These are phyloP conservation scores for Phytopythium ostracodes DNA, from an alignment of 352 stramenopile genomes.

Conservation along the genomic window DNA sequence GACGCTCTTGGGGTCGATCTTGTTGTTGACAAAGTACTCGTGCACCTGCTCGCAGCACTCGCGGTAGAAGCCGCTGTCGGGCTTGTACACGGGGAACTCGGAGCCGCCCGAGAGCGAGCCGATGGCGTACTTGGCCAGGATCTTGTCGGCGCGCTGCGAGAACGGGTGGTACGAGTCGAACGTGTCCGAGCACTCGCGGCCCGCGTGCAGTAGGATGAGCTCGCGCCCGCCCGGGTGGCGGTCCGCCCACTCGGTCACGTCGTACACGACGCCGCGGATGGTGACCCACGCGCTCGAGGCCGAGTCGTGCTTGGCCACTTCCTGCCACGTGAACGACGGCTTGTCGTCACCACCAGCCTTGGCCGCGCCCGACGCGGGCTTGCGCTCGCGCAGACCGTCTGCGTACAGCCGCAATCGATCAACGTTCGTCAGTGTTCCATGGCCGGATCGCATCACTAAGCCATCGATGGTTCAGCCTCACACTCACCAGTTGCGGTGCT, in stretches of 20 bases:
- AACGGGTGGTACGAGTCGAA: conserved; percentile 92
- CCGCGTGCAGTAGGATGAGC: conserved; percentile 75
- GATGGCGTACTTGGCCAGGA: conserved; percentile 83
- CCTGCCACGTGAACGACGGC: conserved; percentile 86
- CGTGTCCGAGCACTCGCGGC: conserved; percentile 84
- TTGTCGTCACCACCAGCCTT: conserved; percentile 14
- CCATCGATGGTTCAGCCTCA: fast-evolving
- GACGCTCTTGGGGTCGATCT: conserved; percentile 81
- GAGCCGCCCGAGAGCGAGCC: conserved; percentile 67
- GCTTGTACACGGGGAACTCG: conserved; percentile 91
- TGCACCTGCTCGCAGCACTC: conserved; percentile 78
- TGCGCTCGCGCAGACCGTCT: conserved; percentile 63
- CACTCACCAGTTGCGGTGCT: conserved; percentile 19
- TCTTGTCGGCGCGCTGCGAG: conserved; percentile 75
- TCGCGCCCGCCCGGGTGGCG: conserved; percentile 80
- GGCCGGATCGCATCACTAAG: too few relatives aligned
- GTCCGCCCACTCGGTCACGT: conserved; percentile 89
- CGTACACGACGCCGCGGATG: conserved; percentile 91
- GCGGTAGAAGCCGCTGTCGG: conserved; percentile 90
- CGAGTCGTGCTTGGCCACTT: conserved; percentile 95
- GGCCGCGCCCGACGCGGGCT: conserved; percentile 17
- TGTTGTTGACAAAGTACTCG: conserved; percentile 90
- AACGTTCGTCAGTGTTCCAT: conserved; percentile 2
- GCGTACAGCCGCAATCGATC: not conserved
- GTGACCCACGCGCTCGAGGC: conserved; percentile 96